phyloP scores from a whole-genome alignment of 2,329 filamentous ascomycete genomes.

The Cordyceps militaris region DNA sequence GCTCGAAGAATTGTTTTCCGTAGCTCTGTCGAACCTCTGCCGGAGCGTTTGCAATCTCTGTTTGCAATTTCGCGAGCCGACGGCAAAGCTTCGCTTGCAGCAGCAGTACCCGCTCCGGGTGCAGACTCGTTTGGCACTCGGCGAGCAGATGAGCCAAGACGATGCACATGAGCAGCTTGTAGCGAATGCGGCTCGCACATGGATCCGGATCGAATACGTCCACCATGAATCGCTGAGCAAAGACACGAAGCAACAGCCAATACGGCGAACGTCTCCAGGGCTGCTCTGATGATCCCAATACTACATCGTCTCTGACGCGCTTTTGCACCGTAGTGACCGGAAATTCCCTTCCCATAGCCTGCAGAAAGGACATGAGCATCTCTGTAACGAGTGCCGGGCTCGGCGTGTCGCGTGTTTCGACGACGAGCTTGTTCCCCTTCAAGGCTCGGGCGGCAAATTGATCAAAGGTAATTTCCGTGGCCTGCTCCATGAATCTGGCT shows the following conservation, averaged over 20 bases:
- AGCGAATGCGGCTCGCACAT: conserved; percentile 39
- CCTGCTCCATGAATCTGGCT: conserved; percentile 47
- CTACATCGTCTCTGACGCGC: conserved; percentile 56
- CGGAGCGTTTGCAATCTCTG: conserved; percentile 4
- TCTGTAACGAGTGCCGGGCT: conserved; percentile 52
- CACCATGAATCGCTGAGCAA: conserved; percentile 44
- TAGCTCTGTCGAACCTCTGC: neutral
- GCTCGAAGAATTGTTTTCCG: neutral
- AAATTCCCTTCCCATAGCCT: conserved; percentile 40
- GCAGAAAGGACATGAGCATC: conserved; percentile 53
- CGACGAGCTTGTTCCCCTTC: conserved; percentile 43
- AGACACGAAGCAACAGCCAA: conserved; percentile 57
- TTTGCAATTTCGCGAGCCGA: conserved; percentile 51
- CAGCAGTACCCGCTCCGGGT: conserved; percentile 18
- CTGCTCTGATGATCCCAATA: conserved; percentile 35
- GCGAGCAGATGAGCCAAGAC: conserved; percentile 40
- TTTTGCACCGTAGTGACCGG: conserved; percentile 41
- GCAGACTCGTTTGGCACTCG: conserved; percentile 22
- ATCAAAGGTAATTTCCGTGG: conserved; percentile 45
- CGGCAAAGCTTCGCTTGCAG: conserved; percentile 45
- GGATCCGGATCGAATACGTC: neutral
- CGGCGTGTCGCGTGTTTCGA: conserved; percentile 51
- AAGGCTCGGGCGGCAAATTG: conserved; percentile 41
- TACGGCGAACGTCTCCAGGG: conserved; percentile 58
- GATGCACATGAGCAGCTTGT: conserved; percentile 51